phyloP scores from a whole-genome alignment of 2,329 filamentous ascomycete genomes.

The Aureobasidium sp. region DNA sequence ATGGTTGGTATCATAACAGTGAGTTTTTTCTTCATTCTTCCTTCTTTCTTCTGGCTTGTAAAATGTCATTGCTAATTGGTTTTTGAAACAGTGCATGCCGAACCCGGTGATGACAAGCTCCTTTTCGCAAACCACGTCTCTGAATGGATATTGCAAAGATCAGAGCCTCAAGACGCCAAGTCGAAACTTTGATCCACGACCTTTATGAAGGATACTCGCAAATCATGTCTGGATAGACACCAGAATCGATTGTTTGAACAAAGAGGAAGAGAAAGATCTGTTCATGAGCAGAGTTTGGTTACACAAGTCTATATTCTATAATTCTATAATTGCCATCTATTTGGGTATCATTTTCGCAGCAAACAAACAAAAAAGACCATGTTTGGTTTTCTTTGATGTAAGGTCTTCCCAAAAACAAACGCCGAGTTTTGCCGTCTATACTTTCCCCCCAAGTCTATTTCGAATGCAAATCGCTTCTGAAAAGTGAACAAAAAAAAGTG shows the following conservation, averaged over 20 bases:
- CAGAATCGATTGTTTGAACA: background rate
- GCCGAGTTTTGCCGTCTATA: background rate
- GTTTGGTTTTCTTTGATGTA: background rate
- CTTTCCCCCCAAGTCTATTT: background rate
- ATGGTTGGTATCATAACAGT: conserved; percentile 70
- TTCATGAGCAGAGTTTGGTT: conserved; percentile 3
- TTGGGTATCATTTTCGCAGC: conserved; percentile 6
- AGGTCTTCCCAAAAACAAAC: background rate
- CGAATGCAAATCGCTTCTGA: background rate
- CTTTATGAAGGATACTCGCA: too few species aligned
- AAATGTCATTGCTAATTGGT: background rate
- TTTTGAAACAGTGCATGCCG: conserved; percentile 26
- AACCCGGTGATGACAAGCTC: conserved; percentile 31
- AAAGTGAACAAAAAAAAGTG: background rate
- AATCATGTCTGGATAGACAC: too few species aligned
- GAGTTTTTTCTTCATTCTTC: conserved; percentile 23
- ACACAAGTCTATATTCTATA: conserved; percentile 4
- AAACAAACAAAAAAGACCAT: background rate
- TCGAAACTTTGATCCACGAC: background rate
- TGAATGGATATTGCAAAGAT: conserved; percentile 28
- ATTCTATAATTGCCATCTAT: background rate
- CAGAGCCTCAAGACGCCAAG: background rate
- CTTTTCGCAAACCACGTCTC: conserved; percentile 28
- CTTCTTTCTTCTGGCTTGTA: background rate
- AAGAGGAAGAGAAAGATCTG: background rate